Evolutionary conservation across 1,284 basidiomycete genomes (phyloP).

Genomic region (Sporisorium graminicola): DNA sequence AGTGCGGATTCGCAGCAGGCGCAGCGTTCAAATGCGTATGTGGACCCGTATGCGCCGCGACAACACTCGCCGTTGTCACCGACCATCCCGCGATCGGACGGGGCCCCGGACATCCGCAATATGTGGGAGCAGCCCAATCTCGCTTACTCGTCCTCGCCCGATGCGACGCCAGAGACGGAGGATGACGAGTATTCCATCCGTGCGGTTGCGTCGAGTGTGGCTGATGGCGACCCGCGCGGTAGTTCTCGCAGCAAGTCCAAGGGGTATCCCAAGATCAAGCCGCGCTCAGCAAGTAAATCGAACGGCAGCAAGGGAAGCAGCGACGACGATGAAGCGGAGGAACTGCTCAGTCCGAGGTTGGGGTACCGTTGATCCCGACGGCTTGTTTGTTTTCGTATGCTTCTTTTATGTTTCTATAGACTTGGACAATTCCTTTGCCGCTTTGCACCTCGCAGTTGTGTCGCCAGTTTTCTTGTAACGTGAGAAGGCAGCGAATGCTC

Average conservation of each 20-base stretch:
- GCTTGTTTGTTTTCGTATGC: background rate
- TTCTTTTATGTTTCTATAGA: conserved; percentile 8
- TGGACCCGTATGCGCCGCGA: conserved; percentile 42
- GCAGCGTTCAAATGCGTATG: conserved; percentile 24
- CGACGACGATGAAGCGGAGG: conserved; percentile 44
- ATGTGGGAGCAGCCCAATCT: conserved; percentile 34
- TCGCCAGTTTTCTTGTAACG: background rate
- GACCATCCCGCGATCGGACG: conserved; percentile 26
- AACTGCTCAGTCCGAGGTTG: conserved; percentile 44
- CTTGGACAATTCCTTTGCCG: conserved; percentile 13
- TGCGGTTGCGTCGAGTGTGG: conserved; percentile 22
- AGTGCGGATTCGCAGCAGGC: conserved; percentile 7
- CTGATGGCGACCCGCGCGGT: conserved; percentile 4
- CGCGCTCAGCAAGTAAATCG: conserved; percentile 22
- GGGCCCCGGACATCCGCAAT: conserved; percentile 23
- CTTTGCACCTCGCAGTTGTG: background rate
- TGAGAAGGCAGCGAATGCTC: background rate
- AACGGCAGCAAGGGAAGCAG: conserved; percentile 12
- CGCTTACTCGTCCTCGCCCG: conserved; percentile 32
- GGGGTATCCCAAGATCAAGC: conserved; percentile 44
- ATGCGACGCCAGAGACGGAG: conserved; percentile 28
- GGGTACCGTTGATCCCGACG: conserved; percentile 17
- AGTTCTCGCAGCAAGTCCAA: conserved; percentile 20
- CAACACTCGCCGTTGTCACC: conserved; percentile 34
- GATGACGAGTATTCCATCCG: conserved; percentile 41